phyloP scores from a whole-genome alignment of 2,329 filamentous ascomycete genomes.

The Neobulgaria alba region DNA sequence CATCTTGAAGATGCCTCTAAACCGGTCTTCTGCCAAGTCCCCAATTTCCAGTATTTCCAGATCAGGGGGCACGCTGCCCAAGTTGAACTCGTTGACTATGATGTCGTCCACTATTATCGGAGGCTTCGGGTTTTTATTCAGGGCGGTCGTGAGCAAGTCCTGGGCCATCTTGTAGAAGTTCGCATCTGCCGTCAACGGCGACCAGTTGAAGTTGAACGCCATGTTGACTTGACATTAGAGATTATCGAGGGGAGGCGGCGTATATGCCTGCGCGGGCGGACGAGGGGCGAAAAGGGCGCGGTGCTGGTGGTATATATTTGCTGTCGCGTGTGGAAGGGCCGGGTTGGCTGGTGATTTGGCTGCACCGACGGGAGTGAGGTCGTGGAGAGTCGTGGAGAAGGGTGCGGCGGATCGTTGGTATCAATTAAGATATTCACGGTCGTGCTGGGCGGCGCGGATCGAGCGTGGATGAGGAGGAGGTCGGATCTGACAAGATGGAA shows the following conservation, averaged over 20 bases:
- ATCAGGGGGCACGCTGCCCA: constrained; percentile 88
- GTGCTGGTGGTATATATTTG: not conserved
- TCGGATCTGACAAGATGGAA: not conserved
- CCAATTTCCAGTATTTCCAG: constrained; percentile 97
- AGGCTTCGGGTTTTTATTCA: constrained; percentile 97
- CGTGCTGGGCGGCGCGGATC: not conserved
- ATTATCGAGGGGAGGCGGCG: not conserved
- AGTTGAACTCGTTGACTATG: constrained; percentile 93
- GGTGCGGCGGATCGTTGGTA: not conserved
- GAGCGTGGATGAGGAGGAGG: not conserved
- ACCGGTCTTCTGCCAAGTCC: constrained; percentile 92
- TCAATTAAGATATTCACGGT: not conserved
- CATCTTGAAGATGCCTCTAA: constrained; percentile 99
- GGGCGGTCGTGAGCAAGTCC: constrained; percentile 85
- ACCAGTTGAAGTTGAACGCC: constrained; percentile 99
- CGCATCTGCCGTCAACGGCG: constrained; percentile 91
- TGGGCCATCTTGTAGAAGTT: constrained; percentile 83
- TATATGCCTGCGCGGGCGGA: constrained; percentile 1
- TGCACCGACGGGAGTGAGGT: too few species aligned
- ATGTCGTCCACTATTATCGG: constrained; percentile 99
- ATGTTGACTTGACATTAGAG: constrained; percentile 42
- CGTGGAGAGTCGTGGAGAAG: too few species aligned
- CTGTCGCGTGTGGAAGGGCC: not conserved
- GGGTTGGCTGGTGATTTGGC: not conserved
- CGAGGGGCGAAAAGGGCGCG: not conserved